Percentiles rank a stretch among this genome's conserved stretches.
Evolutionary conservation across 2,329 filamentous ascomycete genomes (phyloP).

Genomic region (Laburnicola sp.): DNA sequence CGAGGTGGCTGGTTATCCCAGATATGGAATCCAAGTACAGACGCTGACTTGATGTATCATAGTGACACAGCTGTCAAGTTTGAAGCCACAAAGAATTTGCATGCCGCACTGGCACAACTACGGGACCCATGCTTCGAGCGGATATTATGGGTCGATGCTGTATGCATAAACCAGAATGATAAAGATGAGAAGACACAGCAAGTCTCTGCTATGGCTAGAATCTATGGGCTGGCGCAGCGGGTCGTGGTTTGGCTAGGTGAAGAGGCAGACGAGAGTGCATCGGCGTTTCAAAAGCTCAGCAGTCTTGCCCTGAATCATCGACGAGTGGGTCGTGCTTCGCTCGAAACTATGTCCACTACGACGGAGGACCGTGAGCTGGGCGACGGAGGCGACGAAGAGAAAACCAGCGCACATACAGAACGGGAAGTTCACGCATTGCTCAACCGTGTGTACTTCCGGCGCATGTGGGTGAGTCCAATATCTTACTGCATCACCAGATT

Average conservation of each 20-base stretch:
- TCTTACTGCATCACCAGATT: neutral
- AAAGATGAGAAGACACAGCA: slow-evolving; percentile 11
- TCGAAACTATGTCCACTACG: neutral
- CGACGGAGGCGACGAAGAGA: too few relatives aligned
- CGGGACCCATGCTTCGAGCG: neutral
- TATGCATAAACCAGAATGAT: slow-evolving; percentile 11
- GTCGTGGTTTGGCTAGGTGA: slow-evolving; percentile 18
- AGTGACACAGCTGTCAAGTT: neutral
- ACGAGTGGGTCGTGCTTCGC: neutral
- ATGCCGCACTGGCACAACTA: slow-evolving; percentile 4
- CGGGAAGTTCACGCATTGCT: slow-evolving; percentile 2
- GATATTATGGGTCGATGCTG: slow-evolving; percentile 10
- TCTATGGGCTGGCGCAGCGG: slow-evolving; percentile 12
- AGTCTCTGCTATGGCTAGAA: slow-evolving; percentile 16
- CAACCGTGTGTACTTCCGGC: slow-evolving; percentile 11
- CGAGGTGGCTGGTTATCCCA: too few relatives aligned
- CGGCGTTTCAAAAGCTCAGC: neutral
- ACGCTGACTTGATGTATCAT: too few relatives aligned
- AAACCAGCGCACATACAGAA: neutral
- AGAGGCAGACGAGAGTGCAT: slow-evolving; percentile 2
- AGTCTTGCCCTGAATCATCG: neutral
- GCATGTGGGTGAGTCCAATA: slow-evolving; percentile 12
- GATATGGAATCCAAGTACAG: too few relatives aligned
- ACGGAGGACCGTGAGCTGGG: neutral
- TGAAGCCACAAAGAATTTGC: neutral